phyloP scores from a whole-genome alignment of 208 protist species.

The Leptomonas seymouri region DNA sequence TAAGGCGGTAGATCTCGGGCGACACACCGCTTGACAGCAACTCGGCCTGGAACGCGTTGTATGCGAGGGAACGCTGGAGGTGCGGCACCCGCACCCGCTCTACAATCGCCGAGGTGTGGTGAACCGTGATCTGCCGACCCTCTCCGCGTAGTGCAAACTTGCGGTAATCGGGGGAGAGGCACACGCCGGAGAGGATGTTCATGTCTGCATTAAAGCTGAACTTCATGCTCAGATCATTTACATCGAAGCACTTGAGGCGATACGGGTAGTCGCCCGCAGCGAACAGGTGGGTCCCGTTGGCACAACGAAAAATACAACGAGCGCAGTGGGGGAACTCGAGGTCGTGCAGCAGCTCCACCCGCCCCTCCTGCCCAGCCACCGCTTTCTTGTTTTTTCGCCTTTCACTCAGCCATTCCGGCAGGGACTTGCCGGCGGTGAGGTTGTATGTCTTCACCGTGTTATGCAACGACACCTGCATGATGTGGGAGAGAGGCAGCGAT shows the following conservation, averaged over 20 bases:
- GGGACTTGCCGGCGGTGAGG: slow-evolving; percentile 85
- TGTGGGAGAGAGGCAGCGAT: too few relatives aligned
- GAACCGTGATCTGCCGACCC: slow-evolving; percentile 83
- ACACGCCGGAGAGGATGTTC: slow-evolving; percentile 79
- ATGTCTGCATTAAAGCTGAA: slow-evolving; percentile 92
- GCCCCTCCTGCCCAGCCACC: slow-evolving; percentile 53
- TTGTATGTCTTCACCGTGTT: slow-evolving; percentile 92
- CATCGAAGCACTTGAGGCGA: slow-evolving; percentile 89
- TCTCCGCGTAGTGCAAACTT: slow-evolving; percentile 88
- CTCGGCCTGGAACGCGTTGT: slow-evolving; percentile 73
- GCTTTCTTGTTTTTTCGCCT: slow-evolving; percentile 66
- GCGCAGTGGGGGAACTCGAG: slow-evolving; percentile 89
- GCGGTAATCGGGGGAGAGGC: slow-evolving; percentile 86
- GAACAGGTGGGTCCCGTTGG: slow-evolving; percentile 87
- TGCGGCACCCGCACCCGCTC: slow-evolving; percentile 84
- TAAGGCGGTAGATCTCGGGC: slow-evolving; percentile 80
- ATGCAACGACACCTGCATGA: slow-evolving; percentile 86
- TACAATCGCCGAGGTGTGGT: slow-evolving; percentile 81
- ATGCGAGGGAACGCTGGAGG: slow-evolving; percentile 79
- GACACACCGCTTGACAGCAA: slow-evolving; percentile 80
- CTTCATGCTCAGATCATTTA: slow-evolving; percentile 92
- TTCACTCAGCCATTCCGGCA: slow-evolving; percentile 87
- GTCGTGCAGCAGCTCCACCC: slow-evolving; percentile 89
- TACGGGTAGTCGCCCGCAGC: slow-evolving; percentile 89
- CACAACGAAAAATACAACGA: slow-evolving; percentile 75